A percentile compares a stretch with the other conserved stretches of the same genome.
Evolutionary conservation across 73 alveolate genomes (phyloP).

Genomic region (Breviolum minutum): DNA sequence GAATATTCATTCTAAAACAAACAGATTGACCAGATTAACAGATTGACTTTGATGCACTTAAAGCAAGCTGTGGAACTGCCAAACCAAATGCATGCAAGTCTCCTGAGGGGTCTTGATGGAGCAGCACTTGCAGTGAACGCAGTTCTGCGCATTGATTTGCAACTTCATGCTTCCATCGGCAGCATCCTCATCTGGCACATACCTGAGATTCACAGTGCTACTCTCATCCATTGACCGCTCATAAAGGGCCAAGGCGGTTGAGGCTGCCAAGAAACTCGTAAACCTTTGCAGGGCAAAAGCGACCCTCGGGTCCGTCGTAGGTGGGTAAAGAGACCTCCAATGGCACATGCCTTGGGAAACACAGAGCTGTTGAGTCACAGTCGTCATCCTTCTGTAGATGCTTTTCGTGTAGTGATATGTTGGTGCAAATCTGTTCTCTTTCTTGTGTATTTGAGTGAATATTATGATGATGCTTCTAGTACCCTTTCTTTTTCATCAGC

Average conservation of each 20-base stretch:
- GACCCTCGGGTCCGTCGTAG: slow-evolving; percentile 98
- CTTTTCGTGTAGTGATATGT: background rate
- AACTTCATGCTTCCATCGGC: slow-evolving; percentile 63
- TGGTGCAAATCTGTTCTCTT: background rate
- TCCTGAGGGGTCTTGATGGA: slow-evolving; percentile 97
- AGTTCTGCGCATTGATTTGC: slow-evolving; percentile 97
- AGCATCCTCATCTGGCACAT: slow-evolving; percentile 57
- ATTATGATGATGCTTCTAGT: too few species aligned
- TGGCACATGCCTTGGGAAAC: slow-evolving; percentile 62
- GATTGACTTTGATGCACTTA: background rate
- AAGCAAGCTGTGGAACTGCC: background rate
- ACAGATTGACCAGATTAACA: background rate
- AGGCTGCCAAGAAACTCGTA: slow-evolving; percentile 97
- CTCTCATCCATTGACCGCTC: slow-evolving; percentile 54
- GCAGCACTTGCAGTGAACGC: slow-evolving; percentile 99
- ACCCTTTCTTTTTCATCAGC: too few species aligned
- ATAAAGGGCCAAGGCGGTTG: slow-evolving; percentile 73
- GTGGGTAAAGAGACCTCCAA: slow-evolving; percentile 78
- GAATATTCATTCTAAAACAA: too few species aligned
- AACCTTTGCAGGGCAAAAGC: slow-evolving; percentile 99
- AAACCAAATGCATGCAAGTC: background rate
- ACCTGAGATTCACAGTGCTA: background rate
- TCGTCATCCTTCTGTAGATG: too few species aligned
- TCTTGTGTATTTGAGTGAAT: background rate
- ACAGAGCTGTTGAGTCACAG: too few species aligned